These are phyloP conservation scores for Dinochytrium kinnereticum DNA, from an alignment of 371 early-diverging fungal genomes.

Conservation along the genomic window DNA sequence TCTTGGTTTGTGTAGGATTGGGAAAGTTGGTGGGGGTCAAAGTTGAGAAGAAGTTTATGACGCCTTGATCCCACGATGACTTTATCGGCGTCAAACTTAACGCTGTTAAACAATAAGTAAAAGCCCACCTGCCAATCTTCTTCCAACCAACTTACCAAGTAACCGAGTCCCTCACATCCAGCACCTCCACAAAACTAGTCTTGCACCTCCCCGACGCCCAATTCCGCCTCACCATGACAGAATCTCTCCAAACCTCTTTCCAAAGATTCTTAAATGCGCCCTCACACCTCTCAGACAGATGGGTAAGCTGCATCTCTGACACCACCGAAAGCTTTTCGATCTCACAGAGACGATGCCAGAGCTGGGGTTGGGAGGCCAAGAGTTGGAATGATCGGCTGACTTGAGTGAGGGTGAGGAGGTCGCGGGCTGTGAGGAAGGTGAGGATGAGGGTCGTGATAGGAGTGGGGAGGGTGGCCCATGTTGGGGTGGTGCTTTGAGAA, in stretches of 20 bases:
- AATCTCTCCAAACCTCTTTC: constrained; percentile 29
- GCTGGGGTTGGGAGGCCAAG: not conserved
- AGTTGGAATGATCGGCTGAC: not conserved
- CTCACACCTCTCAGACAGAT: not conserved
- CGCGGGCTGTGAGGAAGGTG: not conserved
- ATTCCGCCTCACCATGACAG: not conserved
- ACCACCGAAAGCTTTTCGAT: not conserved
- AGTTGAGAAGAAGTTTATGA: constrained; percentile 30
- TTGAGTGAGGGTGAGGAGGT: not conserved
- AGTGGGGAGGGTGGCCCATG: not conserved
- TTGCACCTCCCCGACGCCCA: constrained; percentile 16
- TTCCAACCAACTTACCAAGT: constrained; percentile 18
- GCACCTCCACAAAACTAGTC: constrained; percentile 10
- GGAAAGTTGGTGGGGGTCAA: not conserved
- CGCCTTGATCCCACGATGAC: constrained; percentile 36
- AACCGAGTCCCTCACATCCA: constrained; percentile 23
- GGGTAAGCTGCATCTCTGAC: not conserved
- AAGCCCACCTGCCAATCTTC: not conserved
- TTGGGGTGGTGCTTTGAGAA: no score
- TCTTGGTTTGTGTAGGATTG: not conserved
- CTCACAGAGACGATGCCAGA: not conserved
- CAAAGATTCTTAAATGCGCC: constrained; percentile 10
- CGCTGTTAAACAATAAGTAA: constrained; percentile 12
- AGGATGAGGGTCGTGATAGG: not conserved
- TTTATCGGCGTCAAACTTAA: constrained; percentile 37